Base-by-base conservation (phyloP, 2,329 filamentous ascomycete species). In the Orbilia brochopaga region DNA sequence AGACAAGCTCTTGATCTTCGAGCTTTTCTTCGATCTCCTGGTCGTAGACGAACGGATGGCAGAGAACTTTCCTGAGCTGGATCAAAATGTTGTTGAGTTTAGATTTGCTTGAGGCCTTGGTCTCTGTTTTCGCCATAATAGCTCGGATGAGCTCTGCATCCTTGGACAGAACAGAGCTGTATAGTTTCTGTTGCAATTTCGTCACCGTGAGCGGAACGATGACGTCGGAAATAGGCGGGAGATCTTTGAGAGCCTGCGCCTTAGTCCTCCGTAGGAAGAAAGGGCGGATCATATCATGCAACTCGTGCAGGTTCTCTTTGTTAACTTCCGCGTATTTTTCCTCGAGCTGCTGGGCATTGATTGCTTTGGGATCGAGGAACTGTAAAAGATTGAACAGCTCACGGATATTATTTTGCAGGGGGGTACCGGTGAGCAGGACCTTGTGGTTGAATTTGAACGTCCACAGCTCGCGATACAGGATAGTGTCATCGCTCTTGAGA, bases 141-240 rank as follows among this genome's bases (percentile, higher is more conserved):
- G 92, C 86, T 75, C 88, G 89, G 78, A 99, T 92, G 7, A 99
- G 84, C 59, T 95, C 86, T 0, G 92, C 90, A 73, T 95, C 96
- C 79, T 95, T 94, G 13, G 90, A 87, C 76, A 99, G 85, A 76
- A 99, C 97, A 1, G 90, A 95, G 78, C 92, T 94, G 81, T 94
- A 96, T 0, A 99, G 84, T 78, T 91, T 94, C 81, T 96, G 94
- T 78, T 99, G 95, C 11, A 99, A 83, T 13, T 91, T 83, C 1
- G 90, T 92, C 92, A 97, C 97, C 1, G 90, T 92, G n/a, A 99
- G 88, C 0, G 94, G 94, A 2, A 99, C 81, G 73, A 99, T 97
- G 75, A 99, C 92, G 77, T 97, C 93, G 0, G 90, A 89, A 86
- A 99, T 92, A 0, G 93, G 88, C 0, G 94, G 94, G 8, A 99